Conservation (phyloP, 1,139 yeast genomes). For the Pichia sp. region DNA sequence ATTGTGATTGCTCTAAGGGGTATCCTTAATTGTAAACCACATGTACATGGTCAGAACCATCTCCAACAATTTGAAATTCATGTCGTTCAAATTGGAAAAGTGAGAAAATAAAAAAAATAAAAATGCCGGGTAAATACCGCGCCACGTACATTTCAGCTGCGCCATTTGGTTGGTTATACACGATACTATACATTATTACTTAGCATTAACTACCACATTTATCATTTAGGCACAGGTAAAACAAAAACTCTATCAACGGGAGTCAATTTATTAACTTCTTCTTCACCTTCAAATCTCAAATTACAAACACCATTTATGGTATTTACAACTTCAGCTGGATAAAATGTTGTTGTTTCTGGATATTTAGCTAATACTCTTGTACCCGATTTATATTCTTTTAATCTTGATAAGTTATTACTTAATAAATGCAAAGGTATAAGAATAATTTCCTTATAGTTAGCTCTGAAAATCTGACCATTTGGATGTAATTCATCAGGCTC, state of each 20-base stretch:
- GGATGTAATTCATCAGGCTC: conserved; percentile 94
- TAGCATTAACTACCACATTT: no score
- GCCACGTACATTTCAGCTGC: neutral
- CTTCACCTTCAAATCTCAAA: conserved; percentile 92
- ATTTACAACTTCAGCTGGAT: conserved; percentile 88
- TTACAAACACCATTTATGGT: conserved; percentile 72
- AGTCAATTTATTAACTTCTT: conserved; percentile 91
- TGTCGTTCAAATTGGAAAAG: neutral
- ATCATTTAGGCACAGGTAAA: conserved; percentile 53
- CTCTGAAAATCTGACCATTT: conserved; percentile 81
- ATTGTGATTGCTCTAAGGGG: neutral
- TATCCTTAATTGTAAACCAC: no score
- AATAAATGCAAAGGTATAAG: conserved; percentile 53
- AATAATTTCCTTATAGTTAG: conserved; percentile 73
- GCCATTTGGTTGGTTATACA: neutral
- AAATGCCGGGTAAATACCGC: conserved; percentile 3
- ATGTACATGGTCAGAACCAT: neutral
- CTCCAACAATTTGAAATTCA: neutral
- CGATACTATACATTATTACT: neutral
- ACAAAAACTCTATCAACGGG: conserved; percentile 85
- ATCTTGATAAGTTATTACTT: conserved; percentile 20
- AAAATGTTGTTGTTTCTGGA: conserved; percentile 97
- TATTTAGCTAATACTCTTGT: conserved; percentile 85
- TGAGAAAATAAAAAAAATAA: neutral
- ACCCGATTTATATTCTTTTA: conserved; percentile 63